phyloP scores from a whole-genome alignment of 495 filamentous ascomycete species.

The Hypoxylon cercidicola region DNA sequence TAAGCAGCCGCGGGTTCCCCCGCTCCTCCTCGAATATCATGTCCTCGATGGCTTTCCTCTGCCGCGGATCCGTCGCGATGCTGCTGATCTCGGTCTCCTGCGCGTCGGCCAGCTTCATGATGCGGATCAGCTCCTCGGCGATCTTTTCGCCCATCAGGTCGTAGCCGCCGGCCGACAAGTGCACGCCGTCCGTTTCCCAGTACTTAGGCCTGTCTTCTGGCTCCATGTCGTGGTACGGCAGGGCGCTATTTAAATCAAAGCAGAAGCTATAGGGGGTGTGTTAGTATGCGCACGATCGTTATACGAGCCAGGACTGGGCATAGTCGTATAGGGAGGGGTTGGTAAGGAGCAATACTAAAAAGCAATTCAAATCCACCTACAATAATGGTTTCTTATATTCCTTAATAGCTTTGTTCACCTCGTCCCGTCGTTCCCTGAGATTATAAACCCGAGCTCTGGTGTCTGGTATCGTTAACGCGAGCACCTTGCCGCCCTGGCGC shows the following conservation, averaged over 20 bases:
- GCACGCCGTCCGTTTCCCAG: constrained; percentile 69
- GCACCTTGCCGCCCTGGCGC: constrained; percentile 58
- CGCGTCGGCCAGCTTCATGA: constrained; percentile 53
- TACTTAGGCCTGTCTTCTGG: constrained; percentile 55
- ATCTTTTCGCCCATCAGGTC: constrained; percentile 66
- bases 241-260: constrained; percentile 62
- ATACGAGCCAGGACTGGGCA: too few relatives aligned
- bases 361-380: constrained; percentile 56
- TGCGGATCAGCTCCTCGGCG: constrained; percentile 55
- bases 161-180: constrained; percentile 69
- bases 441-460: constrained; percentile 28
- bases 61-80: constrained; percentile 34
- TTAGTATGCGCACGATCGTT: neutral
- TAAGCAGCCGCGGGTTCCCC: constrained; percentile 50
- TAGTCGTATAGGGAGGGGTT: too few relatives aligned
- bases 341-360: too few relatives aligned
- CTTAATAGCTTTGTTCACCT: constrained; percentile 64
- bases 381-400: constrained; percentile 54
- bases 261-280: constrained; percentile 51
- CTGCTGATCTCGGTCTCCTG: constrained; percentile 42
- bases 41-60: constrained; percentile 51
- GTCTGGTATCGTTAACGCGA: constrained; percentile 71
- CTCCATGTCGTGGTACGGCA: constrained; percentile 63
- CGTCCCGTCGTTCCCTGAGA: constrained; percentile 52
- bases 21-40: constrained; percentile 54